Base-by-base conservation (phyloP, 1,139 yeast species). In the Sugiyamaella japonica region DNA sequence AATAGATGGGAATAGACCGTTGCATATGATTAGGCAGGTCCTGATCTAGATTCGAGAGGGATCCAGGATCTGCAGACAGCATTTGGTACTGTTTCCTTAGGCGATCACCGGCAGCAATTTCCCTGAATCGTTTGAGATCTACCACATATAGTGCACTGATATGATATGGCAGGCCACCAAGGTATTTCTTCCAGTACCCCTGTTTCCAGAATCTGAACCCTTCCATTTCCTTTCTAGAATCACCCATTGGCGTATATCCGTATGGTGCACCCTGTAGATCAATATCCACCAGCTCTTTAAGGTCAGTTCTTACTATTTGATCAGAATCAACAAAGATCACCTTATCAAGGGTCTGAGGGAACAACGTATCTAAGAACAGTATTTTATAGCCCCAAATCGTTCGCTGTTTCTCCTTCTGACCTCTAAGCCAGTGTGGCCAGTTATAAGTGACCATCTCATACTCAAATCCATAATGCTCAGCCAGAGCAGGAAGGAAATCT, bases 151-250 rank as follows among this genome's bases (percentile, higher is more conserved):
- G 75, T 0, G 96, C 96, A 69, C 95, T 85, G 59, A 89, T 88
- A 68, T 89, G 97, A 66, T 93, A 93, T 10, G 71, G 69, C 58
- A 79, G 79, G 41, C 72, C 70, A 29, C 81, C 79, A 43, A 91
- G 73, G 29, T 81, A 79, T 3, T 77, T 76, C 55, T 81, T 73
- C 99, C 99, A 93, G 69, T 89, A 93, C 0, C 98, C 98, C 59
- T 82, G 81, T 65, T 89, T 86, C 99, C 99, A 93, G 72, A 93
- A 93, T 55, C 96, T 75, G 68, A 79, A 86, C 0, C 95, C 96
- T 63, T 86, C 91, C 85, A 86, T 87, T 61, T 87, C 96, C 31
- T 73, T 70, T 50, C 93, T 76, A 0, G 91, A 84, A 54, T 89
- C 95, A 62, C 96, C 83, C 96, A 89, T 88, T 15, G 96, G 96